Evolutionary conservation across 192 early-diverging fungal species (phyloP), one percentile per base, ranked within the genome.

Genomic region (Coemansia sp.): DNA sequence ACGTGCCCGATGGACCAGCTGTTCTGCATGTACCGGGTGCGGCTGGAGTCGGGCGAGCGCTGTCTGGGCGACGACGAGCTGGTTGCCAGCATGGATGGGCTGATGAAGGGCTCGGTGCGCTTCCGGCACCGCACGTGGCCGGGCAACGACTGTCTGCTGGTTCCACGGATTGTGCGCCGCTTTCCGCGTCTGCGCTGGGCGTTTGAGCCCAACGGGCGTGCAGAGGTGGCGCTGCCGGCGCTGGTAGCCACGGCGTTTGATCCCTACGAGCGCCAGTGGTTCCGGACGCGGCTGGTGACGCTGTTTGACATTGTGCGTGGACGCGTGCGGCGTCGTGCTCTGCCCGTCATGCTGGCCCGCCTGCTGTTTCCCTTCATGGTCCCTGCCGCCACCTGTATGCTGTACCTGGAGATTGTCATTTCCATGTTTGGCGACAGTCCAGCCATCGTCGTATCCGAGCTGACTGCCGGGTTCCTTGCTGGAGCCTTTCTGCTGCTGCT

Each of bases 331-430:
- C 64, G 61, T 21, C 66, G 62, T 30, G 58, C 62, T 9, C 60
- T 63, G 50, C 66, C 72, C 1, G 49, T 69, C 14, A 64, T 71
- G 36, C 40, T 74, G 15, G 64, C 47, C 11, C 74, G 66, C 57
- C 32, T 77, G 31, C 37, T 67, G 3, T 66, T 70, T 15, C 74
- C 64, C 20, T 66, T 77, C 28, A 54, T 69, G 15, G 53, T 58
- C 15, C 74, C 74, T 0, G 68, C 74, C 2, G 74, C 74, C 3
- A 18, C 68, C n/a, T 66, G 66, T 67, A 77, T 77, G 74, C 60
- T 77, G 55, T 77, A 77, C 31, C 49, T 77, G 17, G 74, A 77
- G 56, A 58, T 77, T 15, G 67, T 77, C 21, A 69, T 77, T 21
- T 65, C 74, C 44, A 56, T 65, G 21, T 77, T 77, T 62, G 63